phyloP scores from a whole-genome alignment of 768 basidiomycete genomes.

The Clavulina sp. region DNA sequence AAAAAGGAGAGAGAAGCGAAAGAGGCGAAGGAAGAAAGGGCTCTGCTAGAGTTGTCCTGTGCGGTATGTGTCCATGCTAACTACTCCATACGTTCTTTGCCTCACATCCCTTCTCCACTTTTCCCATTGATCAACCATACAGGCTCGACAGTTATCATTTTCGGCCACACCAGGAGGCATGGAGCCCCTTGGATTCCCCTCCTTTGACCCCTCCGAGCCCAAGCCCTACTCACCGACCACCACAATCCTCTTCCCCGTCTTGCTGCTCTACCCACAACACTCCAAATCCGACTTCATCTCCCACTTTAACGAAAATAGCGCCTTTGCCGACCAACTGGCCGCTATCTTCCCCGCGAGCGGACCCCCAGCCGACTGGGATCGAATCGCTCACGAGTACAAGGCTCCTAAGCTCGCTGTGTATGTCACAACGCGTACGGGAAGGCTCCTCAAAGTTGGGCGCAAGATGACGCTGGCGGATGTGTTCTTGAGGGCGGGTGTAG shows the following conservation, averaged over 20 bases:
- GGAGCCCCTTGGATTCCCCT: conserved; percentile 34
- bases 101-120: background rate
- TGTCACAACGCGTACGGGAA: conserved; percentile 55
- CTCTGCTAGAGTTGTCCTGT: conserved; percentile 39
- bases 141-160: conserved; percentile 61
- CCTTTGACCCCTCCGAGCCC: conserved; percentile 47
- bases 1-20: conserved; percentile 33
- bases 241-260: conserved; percentile 61
- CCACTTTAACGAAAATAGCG: conserved; percentile 67
- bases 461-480: conserved; percentile 76
- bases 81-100: background rate
- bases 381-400: conserved; percentile 39
- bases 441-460: conserved; percentile 80
- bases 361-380: conserved; percentile 61
- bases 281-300: conserved; percentile 78
- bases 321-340: conserved; percentile 59
- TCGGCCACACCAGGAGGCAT: conserved; percentile 20
- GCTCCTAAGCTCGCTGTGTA: conserved; percentile 56
- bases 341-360: conserved; percentile 68
- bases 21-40: conserved; percentile 35
- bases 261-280: conserved; percentile 86
- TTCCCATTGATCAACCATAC: conserved; percentile 5
- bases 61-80: conserved; percentile 29
- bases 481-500: conserved; percentile 37
- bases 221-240: conserved; percentile 28